Percentiles rank a stretch among this genome's conserved stretches.
Evolutionary conservation across 768 basidiomycete species (phyloP).

Genomic region (Kwoniella pini): DNA sequence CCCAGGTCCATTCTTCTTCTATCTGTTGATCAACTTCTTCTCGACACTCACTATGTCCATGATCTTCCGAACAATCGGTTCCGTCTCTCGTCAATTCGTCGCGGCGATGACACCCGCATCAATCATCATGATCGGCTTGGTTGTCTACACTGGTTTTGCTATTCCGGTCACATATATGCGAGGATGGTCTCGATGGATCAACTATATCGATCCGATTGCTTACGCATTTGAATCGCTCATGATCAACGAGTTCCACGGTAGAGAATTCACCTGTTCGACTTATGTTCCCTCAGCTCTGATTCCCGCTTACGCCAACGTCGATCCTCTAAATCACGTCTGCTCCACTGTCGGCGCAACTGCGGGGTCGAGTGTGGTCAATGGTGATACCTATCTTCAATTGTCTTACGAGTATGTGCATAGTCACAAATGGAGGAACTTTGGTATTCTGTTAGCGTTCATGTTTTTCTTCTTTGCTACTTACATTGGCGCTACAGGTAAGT

Average conservation of each 20-base stretch:
- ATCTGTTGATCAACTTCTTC: slow-evolving; percentile 62
- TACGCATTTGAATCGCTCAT: slow-evolving; percentile 77
- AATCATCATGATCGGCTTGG: slow-evolving; percentile 74
- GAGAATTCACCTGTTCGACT: slow-evolving; percentile 58
- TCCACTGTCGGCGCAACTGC: slow-evolving; percentile 42
- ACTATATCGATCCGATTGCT: slow-evolving; percentile 70
- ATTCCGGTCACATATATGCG: slow-evolving; percentile 54
- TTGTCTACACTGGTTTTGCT: slow-evolving; percentile 67
- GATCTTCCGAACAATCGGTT: slow-evolving; percentile 62
- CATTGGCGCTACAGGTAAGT: slow-evolving; percentile 45
- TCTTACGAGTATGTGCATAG: slow-evolving; percentile 19
- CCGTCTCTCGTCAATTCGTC: slow-evolving; percentile 67
- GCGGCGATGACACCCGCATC: slow-evolving; percentile 63
- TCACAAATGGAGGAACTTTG: slow-evolving; percentile 42
- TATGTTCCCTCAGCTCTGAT: slow-evolving; percentile 43
- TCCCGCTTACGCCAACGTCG: slow-evolving; percentile 40
- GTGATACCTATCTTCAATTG: slow-evolving; percentile 24
- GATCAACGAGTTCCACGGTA: slow-evolving; percentile 82
- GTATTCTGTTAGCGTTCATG: slow-evolving; percentile 49
- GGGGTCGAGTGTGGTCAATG: slow-evolving; percentile 48
- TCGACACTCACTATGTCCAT: slow-evolving; percentile 60
- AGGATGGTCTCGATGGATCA: slow-evolving; percentile 58
- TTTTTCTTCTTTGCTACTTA: slow-evolving; percentile 48
- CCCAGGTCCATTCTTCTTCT: slow-evolving; percentile 58
- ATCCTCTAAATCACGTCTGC: slow-evolving; percentile 37